A percentile compares a stretch with the other conserved stretches of the same genome.
These are phyloP conservation scores for Tremella yokohamensis DNA, from an alignment of 768 basidiomycete species.

Conservation along the genomic window DNA sequence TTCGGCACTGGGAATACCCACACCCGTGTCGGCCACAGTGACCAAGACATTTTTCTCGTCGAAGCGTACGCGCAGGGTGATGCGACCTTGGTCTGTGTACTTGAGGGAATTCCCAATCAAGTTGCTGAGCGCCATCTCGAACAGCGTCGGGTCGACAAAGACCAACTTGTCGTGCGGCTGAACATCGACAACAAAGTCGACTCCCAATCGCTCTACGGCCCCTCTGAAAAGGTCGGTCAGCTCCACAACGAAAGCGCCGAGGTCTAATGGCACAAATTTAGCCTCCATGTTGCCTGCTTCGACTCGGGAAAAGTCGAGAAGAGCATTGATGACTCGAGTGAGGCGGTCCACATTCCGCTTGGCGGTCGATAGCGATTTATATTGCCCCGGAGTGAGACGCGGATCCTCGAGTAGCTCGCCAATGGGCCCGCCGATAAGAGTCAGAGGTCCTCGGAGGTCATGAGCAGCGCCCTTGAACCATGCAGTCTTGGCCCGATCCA, in stretches of 20 bases:
- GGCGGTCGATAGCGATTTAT: constrained; percentile 20
- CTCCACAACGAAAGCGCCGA: constrained; percentile 47
- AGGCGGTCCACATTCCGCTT: constrained; percentile 51
- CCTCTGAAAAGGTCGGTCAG: constrained; percentile 51
- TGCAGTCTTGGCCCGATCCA: constrained; percentile 43
- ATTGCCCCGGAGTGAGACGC: constrained; percentile 17
- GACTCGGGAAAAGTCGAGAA: constrained; percentile 54
- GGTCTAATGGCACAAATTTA: constrained; percentile 42
- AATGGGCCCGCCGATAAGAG: constrained; percentile 42
- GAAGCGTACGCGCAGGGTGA: constrained; percentile 48
- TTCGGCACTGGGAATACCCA: constrained; percentile 51
- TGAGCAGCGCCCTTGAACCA: constrained; percentile 48
- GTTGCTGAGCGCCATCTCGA: constrained; percentile 40
- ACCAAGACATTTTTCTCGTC: constrained; percentile 40
- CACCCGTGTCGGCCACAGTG: constrained; percentile 52
- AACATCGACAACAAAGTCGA: constrained; percentile 23
- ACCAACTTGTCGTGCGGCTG: constrained; percentile 24
- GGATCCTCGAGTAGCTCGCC: constrained; percentile 35
- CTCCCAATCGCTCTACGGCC: constrained; percentile 47
- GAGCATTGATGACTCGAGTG: constrained; percentile 50
- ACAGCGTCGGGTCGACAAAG: constrained; percentile 36
- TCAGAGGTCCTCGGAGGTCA: constrained; percentile 43
- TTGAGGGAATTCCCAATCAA: constrained; percentile 44
- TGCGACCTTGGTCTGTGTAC: constrained; percentile 49
- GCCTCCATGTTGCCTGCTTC: constrained; percentile 49